These are phyloP conservation scores for Pythium plurisporium DNA, from an alignment of 352 stramenopile genomes.

Conservation along the genomic window DNA sequence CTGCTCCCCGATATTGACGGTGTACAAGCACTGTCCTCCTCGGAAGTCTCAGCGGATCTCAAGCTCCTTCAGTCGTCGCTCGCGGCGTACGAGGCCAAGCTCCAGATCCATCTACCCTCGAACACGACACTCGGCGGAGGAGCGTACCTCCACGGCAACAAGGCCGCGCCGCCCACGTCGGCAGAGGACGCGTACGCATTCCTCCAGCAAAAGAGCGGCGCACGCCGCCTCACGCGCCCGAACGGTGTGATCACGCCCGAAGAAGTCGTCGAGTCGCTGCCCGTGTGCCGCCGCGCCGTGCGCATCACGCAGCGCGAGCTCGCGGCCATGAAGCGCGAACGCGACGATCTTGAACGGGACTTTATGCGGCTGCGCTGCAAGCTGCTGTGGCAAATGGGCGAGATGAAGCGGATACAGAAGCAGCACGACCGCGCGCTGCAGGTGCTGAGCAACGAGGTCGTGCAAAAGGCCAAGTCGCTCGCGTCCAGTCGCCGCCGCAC, in stretches of 20 bases:
- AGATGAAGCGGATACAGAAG: slow-evolving; percentile 71
- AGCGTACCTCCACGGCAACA: slow-evolving; percentile 22
- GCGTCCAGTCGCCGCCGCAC: slow-evolving; percentile 67
- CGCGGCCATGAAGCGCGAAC: slow-evolving; percentile 58
- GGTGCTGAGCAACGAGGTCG: slow-evolving; percentile 37
- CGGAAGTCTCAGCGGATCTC: slow-evolving; percentile 53
- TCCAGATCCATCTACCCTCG: slow-evolving; percentile 19
- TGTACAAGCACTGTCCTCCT: slow-evolving; percentile 41
- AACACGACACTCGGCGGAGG: slow-evolving; percentile 7
- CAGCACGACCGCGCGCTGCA: slow-evolving; percentile 59
- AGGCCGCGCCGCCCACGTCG: background rate
- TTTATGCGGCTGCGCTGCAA: slow-evolving; percentile 66
- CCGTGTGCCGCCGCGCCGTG: slow-evolving; percentile 56
- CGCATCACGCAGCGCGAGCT: slow-evolving; percentile 74
- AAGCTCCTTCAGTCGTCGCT: slow-evolving; percentile 53
- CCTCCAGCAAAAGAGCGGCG: slow-evolving; percentile 26
- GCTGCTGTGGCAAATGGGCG: slow-evolving; percentile 54
- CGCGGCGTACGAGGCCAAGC: slow-evolving; percentile 37
- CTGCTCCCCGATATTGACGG: slow-evolving; percentile 55
- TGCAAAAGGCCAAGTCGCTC: slow-evolving; percentile 46
- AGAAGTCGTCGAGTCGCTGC: slow-evolving; percentile 69
- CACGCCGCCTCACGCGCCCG: slow-evolving; percentile 26
- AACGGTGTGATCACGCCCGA: slow-evolving; percentile 59
- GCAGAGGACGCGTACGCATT: slow-evolving; percentile 28
- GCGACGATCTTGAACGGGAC: slow-evolving; percentile 67